A percentile compares a stretch with the other conserved stretches of the same genome.
Conservation (phyloP, 164 flowering plant genomes). For the Nymphaea thermarum region DNA sequence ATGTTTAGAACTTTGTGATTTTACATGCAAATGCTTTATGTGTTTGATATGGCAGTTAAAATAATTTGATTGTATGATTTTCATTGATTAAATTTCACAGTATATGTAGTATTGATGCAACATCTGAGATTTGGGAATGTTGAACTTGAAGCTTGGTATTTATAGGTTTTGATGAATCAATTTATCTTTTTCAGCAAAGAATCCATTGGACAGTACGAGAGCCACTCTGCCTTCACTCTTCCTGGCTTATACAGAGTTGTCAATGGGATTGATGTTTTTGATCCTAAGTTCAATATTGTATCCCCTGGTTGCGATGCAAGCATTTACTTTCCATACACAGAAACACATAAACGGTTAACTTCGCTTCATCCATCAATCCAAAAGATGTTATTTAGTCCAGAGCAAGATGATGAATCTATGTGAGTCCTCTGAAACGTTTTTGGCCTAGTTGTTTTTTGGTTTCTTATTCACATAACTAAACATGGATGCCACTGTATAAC, state of each 20-base stretch:
- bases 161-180: background rate
- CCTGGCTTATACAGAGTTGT: constrained; percentile 92
- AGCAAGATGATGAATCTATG: constrained; percentile 71
- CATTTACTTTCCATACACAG: constrained; percentile 72
- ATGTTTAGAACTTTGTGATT: no score
- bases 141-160: no score
- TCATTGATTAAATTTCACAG: no score
- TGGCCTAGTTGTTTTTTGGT: no score
- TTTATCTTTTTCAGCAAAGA: constrained; percentile 46
- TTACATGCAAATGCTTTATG: no score
- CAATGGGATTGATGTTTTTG: constrained; percentile 95
- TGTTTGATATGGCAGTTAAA: no score
- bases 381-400: constrained; percentile 57
- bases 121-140: no score
- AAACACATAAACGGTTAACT: constrained; percentile 60
- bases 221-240: constrained; percentile 81
- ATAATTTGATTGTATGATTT: no score
- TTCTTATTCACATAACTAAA: no score
- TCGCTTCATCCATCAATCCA: constrained; percentile 71
- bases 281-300: constrained; percentile 97
- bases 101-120: no score
- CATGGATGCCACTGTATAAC: no score
- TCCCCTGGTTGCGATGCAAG: constrained; percentile 92
- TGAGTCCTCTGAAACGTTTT: constrained; percentile 20
- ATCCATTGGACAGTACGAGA: constrained; percentile 93